Evolutionary conservation across 768 basidiomycete genomes (phyloP), one percentile per base, ranked within the genome.

Genomic region (Podaxis mareebaensis): DNA sequence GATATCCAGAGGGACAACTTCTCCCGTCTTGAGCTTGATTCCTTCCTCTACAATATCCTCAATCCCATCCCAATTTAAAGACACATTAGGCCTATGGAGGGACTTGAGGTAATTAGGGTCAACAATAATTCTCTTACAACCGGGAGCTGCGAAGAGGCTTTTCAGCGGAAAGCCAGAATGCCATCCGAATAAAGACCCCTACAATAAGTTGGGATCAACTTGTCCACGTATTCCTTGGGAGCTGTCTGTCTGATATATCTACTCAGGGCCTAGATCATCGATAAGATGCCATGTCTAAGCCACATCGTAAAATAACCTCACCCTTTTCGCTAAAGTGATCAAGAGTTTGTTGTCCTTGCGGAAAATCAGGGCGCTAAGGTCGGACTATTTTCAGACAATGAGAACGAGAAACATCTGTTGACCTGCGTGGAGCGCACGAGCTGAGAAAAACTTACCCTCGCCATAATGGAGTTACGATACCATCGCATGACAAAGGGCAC

Each of bases 51-150:
- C 80, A 44, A 87, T 70, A 3, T 70, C 69, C n/a, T 81, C 79
- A 52, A 87, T 83, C 10, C 66, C 70, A 22, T 82, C 81, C 79
- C 81, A 86, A 17, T 67, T 71, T 49, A 89, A 65, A 20, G 73
- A 73, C 38, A 89, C 82, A 70, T 90, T 88, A 1, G 83, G 77
- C 49, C 75, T 76, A 58, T 83, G 75, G 56, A 89, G 71, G 26
- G 78, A 74, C n/a, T 79, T 70, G 20, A 90, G 78, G 68, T 87
- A 89, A 17, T 79, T 80, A 3, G 84, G 82, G 68, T 90, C 85
- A 60, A 84, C 76, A 38, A 90, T 82, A 20, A 88, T 79, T 42
- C 89, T 80, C 71, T 87, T 88, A 70, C 87, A 89, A 22, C 87
- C 87, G 33, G 82, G 80, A 48, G 81, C 85, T 85, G 64, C 4